These are phyloP conservation scores for Oryza glaberrima DNA, from an alignment of 176 grass and related monocot species.

Conservation along the genomic window DNA sequence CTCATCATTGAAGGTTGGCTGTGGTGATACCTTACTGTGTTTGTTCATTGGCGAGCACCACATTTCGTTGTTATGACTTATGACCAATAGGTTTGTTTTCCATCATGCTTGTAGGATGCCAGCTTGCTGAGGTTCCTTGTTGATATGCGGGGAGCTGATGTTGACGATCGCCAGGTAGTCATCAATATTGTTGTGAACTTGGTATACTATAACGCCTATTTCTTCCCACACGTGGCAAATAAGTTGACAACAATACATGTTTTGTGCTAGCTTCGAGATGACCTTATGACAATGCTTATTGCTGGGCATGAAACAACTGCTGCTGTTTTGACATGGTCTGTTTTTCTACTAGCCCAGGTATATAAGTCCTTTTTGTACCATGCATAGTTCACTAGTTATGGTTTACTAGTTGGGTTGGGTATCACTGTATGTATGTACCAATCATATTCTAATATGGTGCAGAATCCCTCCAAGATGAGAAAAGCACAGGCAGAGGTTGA, in stretches of 20 bases:
- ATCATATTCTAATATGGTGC: constrained; percentile 27
- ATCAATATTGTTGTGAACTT: constrained; percentile 8
- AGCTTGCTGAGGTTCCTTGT: constrained; percentile 97
- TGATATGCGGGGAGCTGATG: constrained; percentile 92
- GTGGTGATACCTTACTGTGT: constrained; percentile 20
- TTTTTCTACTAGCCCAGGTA: constrained; percentile 90
- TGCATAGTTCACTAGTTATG: not conserved
- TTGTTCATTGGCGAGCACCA: constrained; percentile 17
- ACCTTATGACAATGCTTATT: constrained; percentile 99
- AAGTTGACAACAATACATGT: constrained; percentile 33
- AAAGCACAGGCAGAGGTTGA: constrained; percentile 93
- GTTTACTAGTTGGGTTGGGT: not conserved
- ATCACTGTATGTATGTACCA: not conserved
- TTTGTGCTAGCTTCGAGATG: constrained; percentile 79
- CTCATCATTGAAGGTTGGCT: constrained; percentile 83
- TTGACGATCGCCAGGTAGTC: constrained; percentile 90
- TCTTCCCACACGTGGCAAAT: constrained; percentile 18
- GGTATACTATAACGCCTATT: not conserved
- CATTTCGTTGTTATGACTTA: constrained; percentile 11
- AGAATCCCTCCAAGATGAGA: constrained; percentile 93
- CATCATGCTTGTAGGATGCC: constrained; percentile 67
- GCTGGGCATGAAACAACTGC: constrained; percentile 99
- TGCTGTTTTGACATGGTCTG: constrained; percentile 93
- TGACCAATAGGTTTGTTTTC: constrained; percentile 17
- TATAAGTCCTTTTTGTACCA: constrained; percentile 13